Percentiles rank a stretch among this genome's conserved stretches.
These are phyloP conservation scores for Microbotryum saponariae DNA, from an alignment of 1,284 basidiomycete species.

Conservation along the genomic window DNA sequence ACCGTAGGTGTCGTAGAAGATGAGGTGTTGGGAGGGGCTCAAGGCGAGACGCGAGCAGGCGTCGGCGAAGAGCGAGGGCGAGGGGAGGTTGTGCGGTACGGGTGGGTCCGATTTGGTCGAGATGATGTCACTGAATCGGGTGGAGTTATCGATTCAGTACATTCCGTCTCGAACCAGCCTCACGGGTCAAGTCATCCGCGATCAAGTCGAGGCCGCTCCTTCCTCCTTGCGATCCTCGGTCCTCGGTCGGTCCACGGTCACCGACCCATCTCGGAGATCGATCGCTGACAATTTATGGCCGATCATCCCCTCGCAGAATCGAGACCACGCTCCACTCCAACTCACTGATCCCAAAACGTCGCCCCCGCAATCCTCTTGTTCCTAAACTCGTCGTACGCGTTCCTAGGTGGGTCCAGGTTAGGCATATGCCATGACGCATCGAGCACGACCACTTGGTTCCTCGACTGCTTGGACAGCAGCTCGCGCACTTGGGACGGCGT, in stretches of 20 bases:
- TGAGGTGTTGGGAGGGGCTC: constrained; percentile 64
- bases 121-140: constrained; percentile 41
- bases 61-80: constrained; percentile 59
- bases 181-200: too few relatives aligned
- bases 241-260: too few relatives aligned
- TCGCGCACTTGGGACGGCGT: constrained; percentile 17
- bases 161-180: too few relatives aligned
- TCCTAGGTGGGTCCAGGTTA: constrained; percentile 53
- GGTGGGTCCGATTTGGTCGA: constrained; percentile 61
- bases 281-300: background rate
- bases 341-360: constrained; percentile 62
- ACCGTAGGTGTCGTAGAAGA: constrained; percentile 81
- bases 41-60: constrained; percentile 73
- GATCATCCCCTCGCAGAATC: background rate
- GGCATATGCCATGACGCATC: constrained; percentile 89
- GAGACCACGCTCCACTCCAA: background rate
- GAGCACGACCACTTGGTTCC: constrained; percentile 28
- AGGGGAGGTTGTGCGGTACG: constrained; percentile 90
- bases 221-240: too few relatives aligned
- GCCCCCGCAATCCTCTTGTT: constrained; percentile 65
- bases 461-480: constrained; percentile 10
- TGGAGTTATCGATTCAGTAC: too few relatives aligned
- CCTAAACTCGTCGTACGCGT: constrained; percentile 57
- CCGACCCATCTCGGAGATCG: background rate
- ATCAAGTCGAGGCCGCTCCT: too few relatives aligned